These are phyloP conservation scores for Candida pini DNA, from an alignment of 805 yeast species.

Conservation along the genomic window DNA sequence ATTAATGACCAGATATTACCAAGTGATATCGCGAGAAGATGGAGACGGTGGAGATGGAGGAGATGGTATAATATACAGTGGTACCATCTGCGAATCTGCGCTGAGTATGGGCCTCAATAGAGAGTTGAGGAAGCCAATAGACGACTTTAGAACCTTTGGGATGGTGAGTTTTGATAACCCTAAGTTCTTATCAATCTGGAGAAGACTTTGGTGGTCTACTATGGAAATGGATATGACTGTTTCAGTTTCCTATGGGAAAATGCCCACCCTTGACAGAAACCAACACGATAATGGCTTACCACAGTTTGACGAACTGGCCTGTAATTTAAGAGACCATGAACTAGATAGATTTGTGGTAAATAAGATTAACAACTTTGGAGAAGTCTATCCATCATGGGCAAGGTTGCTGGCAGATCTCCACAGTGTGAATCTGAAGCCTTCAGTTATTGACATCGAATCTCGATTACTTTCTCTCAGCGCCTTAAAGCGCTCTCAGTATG, in stretches of 20 bases:
- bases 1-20: conserved; percentile 35
- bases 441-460: conserved; percentile 18
- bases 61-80: conserved; percentile 33
- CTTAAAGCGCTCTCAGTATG: conserved; percentile 3
- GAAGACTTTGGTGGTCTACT: conserved; percentile 24
- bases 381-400: conserved; percentile 12
- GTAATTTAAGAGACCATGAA: conserved; percentile 12
- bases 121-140: conserved; percentile 25
- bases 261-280: conserved; percentile 13
- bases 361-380: conserved; percentile 13
- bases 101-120: conserved; percentile 41
- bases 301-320: conserved; percentile 8
- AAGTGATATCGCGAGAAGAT: conserved; percentile 40
- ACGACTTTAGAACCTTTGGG: conserved; percentile 1
- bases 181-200: conserved; percentile 21
- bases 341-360: conserved; percentile 17
- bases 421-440: conserved; percentile 14
- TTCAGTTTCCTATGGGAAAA: conserved; percentile 18
- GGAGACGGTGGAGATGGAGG: conserved; percentile 43
- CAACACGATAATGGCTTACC: conserved; percentile 14
- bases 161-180: conserved; percentile 1
- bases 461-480: conserved; percentile 9
- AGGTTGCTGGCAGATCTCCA: conserved; percentile 19
- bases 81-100: conserved; percentile 35
- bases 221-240: conserved; percentile 20